Base-by-base conservation (phyloP, 805 yeast species). In the Candida boidinii region DNA sequence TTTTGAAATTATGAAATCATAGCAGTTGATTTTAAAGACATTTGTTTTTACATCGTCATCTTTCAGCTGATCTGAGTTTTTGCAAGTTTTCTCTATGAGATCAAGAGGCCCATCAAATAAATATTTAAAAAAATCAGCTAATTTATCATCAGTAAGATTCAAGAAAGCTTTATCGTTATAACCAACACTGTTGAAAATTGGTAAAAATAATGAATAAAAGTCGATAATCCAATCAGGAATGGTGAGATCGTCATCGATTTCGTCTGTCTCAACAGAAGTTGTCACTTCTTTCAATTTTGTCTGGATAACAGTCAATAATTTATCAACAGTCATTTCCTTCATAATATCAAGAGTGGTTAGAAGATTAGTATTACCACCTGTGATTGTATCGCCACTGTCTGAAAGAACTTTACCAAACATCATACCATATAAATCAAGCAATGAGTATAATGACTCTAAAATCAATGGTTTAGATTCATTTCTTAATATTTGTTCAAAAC, bases 191-290 rank as follows among this genome's bases (percentile, higher is more conserved):
- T 73, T 76, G 39, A 81, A 66, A 2, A 84, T 54, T 1, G 74
- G 73, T 36, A 79, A 62, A 19, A 81, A 60, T 12, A 74, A 79
- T 0, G 73, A 60, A 30, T 80, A 66, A 43, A 79, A 76, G n/a
- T 73, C 79, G 30, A 70, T 61, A 16, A 83, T 58, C 87, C 94
- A 88, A 38, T 83, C 94, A 0, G 96, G 95, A 4, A 94, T 77
- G 39, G 79, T 72, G 17, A 49, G 59, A 39, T 84, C 84, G 19
- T 67, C 68, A 32, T 61, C 52, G 13, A 67, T 39, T 24, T 53
- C 52, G 35, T 62, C 47, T 46, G 56, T 12, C 47, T 57, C 49
- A 1, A 48, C 42, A 35, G 49, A 53, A 9, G 49, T 40, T 13
- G 60, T 58, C 16, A 42, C 38, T 5, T 43, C 44, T 24, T 56